Base-by-base conservation (phyloP, 2,329 filamentous ascomycete genomes). In the Pezicula rhizophila region DNA sequence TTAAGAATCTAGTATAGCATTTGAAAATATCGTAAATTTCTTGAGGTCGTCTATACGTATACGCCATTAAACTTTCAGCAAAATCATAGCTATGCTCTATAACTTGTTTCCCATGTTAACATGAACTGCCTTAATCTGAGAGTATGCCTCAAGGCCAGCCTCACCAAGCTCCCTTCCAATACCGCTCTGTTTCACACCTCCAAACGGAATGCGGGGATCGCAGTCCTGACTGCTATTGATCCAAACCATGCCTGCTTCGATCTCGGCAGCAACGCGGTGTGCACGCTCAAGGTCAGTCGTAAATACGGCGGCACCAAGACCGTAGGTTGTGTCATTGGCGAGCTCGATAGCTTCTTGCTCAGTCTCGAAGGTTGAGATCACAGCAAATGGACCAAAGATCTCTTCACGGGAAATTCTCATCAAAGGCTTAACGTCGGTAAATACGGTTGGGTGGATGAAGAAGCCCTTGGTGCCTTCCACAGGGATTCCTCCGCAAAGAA, bases 141-240 rank as follows among this genome's bases (percentile, higher is more conserved):
- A 82, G 66, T 85, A 86, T 69, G 81, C 81, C 33, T 71, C 70
- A 42, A 85, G 65, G 1, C 79, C 82, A 34, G 76, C 77, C 70
- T 84, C 79, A 53, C 82, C 82, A 4, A 85, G 71, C 67, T 92
- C 87, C 46, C 84, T 81, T 23, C 87, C 87, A 46, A 88, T 85
- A 47, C 87, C 87, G 41, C 72, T 79, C 68, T 87, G 77, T 68
- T 89, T 90, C 72, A 77, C 87, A 0, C 88, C 87, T 34, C 84
- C 82, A 57, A 89, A 89, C 2, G 58, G 65, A 20, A 57, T 57
- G 33, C 76, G 52, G 47, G 63, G 67, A 44, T 70, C 60, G 46
- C 35, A 52, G 77, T 69, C 17, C 73, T 62, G 0, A 37, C 34
- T 37, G 14, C 17, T 17, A n/a, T 51, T 39, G 23, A 47, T 50